These are phyloP conservation scores for Medicago lupulina DNA, from an alignment of 306 rosid genomes.

Conservation along the genomic window DNA sequence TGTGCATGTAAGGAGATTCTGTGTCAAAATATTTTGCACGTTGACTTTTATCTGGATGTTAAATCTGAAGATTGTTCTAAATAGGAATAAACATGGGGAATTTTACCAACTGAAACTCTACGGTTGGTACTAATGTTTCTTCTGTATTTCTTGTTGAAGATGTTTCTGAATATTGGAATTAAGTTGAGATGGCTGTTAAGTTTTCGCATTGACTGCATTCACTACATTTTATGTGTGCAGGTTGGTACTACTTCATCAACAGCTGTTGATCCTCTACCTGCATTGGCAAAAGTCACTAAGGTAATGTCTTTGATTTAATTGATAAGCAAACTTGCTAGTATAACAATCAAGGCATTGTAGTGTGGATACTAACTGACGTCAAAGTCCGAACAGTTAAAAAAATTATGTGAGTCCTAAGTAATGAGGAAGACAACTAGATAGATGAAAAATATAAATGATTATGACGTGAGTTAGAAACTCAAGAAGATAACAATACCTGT, in stretches of 20 bases:
- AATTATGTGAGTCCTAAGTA: slow-evolving; percentile 4
- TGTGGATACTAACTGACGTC: slow-evolving; percentile 12
- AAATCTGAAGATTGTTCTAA: slow-evolving; percentile 20
- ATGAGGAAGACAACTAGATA: slow-evolving; percentile 14
- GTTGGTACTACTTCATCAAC: slow-evolving; percentile 97
- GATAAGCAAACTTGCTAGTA: slow-evolving; percentile 29
- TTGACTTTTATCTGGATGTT: slow-evolving; percentile 9
- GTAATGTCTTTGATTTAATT: slow-evolving; percentile 48
- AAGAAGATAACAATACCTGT: neutral
- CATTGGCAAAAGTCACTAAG: slow-evolving; percentile 72
- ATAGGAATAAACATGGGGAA: slow-evolving; percentile 8
- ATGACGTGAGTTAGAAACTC: slow-evolving; percentile 24
- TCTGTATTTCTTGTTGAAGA: slow-evolving; percentile 27
- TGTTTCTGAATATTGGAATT: slow-evolving; percentile 9
- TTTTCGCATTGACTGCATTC: slow-evolving; percentile 28
- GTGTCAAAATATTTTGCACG: slow-evolving; percentile 7
- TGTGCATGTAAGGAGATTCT: slow-evolving; percentile 19
- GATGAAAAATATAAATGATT: slow-evolving; percentile 34
- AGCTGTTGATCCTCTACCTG: slow-evolving; percentile 83
- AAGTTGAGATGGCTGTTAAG: slow-evolving; percentile 10
- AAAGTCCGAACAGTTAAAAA: neutral
- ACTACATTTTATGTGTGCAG: slow-evolving; percentile 50
- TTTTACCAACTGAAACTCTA: slow-evolving; percentile 19
- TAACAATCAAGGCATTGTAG: slow-evolving; percentile 15
- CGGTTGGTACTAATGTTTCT: slow-evolving; percentile 10